Evolutionary conservation across 2,329 filamentous ascomycete genomes (phyloP).

Genomic region (Leptographium wingfieldii): DNA sequence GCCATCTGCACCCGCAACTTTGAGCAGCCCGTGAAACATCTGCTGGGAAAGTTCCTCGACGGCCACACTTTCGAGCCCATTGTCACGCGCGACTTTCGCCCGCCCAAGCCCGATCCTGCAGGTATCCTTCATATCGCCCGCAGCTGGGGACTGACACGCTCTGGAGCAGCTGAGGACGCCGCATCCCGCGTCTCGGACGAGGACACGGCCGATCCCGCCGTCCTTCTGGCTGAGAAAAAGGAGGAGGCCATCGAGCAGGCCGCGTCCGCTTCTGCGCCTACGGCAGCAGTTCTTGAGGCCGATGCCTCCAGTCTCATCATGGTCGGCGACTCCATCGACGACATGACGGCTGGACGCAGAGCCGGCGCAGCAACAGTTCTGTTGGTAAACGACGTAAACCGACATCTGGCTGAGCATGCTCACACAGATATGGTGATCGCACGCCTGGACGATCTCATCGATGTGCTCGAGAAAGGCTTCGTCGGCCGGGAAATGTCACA

Average conservation of each 20-base stretch:
- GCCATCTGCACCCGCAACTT: constrained; percentile 94
- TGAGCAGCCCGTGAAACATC: constrained; percentile 61
- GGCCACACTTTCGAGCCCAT: constrained; percentile 61
- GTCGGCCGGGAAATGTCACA: constrained; percentile 13
- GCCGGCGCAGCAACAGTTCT: constrained; percentile 88
- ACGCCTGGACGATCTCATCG: constrained; percentile 63
- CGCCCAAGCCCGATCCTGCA: constrained; percentile 77
- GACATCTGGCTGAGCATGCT: constrained; percentile 53
- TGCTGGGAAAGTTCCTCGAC: constrained; percentile 62
- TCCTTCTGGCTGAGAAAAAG: constrained; percentile 7
- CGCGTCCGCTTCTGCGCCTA: constrained; percentile 4
- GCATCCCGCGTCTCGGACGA: constrained; percentile 1
- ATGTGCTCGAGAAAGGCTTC: constrained; percentile 64
- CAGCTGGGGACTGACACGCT: constrained; percentile 50
- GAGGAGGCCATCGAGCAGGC: constrained; percentile 13
- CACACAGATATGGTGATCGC: constrained; percentile 66
- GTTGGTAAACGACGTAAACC: constrained; percentile 71
- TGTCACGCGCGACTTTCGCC: constrained; percentile 70
- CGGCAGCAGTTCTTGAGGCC: constrained; percentile 13
- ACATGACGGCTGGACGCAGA: constrained; percentile 74
- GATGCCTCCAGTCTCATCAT: constrained; percentile 43
- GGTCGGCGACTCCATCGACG: constrained; percentile 76
- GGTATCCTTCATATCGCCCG: constrained; percentile 78
- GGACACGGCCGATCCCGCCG: constrained; percentile 9
- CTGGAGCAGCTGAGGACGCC: background rate